Evolutionary conservation across 2,329 filamentous ascomycete species (phyloP).

Genomic region (Curvularia verruculosa): DNA sequence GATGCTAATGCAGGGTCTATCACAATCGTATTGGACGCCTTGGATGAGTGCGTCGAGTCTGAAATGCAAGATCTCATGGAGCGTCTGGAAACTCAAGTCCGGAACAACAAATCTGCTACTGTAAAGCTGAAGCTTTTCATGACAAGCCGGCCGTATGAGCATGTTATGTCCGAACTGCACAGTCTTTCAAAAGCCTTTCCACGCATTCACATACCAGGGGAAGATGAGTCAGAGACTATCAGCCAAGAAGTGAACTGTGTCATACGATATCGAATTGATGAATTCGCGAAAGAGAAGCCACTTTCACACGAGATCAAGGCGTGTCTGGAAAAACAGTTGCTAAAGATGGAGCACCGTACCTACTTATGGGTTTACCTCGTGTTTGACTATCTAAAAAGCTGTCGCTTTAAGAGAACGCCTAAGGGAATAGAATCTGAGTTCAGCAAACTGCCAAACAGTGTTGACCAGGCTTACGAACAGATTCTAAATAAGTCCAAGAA

Average conservation of each 20-base stretch:
- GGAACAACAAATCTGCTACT: slow-evolving; percentile 9
- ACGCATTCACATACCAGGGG: slow-evolving; percentile 27
- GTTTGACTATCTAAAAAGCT: slow-evolving; percentile 17
- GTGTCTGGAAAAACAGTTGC: slow-evolving; percentile 16
- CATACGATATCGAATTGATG: slow-evolving; percentile 21
- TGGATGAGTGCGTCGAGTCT: slow-evolving; percentile 27
- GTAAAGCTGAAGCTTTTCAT: slow-evolving; percentile 21
- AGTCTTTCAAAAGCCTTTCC: slow-evolving; percentile 19
- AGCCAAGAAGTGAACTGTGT: slow-evolving; percentile 28
- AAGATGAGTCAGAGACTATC: slow-evolving; percentile 27
- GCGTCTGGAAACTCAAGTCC: slow-evolving; percentile 18
- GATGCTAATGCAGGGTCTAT: slow-evolving; percentile 21
- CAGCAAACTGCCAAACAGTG: slow-evolving; percentile 14
- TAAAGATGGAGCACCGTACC: slow-evolving; percentile 23
- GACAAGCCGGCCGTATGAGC: slow-evolving; percentile 29
- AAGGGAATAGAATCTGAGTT: slow-evolving; percentile 14
- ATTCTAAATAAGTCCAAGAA: slow-evolving; percentile 24
- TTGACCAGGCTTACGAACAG: slow-evolving; percentile 22
- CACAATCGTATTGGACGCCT: slow-evolving; percentile 25
- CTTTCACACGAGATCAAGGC: slow-evolving; percentile 19
- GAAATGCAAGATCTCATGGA: slow-evolving; percentile 22
- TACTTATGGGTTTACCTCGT: slow-evolving; percentile 30
- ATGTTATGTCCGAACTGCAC: slow-evolving; percentile 19
- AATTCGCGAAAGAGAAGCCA: slow-evolving; percentile 17
- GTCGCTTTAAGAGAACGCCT: slow-evolving; percentile 17